Conservation (phyloP, 108 stramenopile species). For the Aurantiochytrium sp. region DNA sequence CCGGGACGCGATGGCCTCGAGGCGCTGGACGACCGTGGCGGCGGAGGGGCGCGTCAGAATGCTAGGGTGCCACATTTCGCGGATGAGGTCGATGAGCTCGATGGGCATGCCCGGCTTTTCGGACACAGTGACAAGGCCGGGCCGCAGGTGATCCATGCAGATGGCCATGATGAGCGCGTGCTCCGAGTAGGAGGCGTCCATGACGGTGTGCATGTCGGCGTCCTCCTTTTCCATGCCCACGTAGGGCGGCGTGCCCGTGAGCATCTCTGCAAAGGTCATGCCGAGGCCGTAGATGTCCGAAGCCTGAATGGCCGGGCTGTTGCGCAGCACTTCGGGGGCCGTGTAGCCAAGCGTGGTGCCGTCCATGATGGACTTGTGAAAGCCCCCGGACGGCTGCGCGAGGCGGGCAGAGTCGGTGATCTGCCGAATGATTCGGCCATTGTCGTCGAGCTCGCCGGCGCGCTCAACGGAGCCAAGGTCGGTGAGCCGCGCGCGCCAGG, state of each 20-base stretch:
- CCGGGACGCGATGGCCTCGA: background rate
- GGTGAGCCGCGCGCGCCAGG: background rate
- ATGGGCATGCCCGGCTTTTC: constrained; percentile 11
- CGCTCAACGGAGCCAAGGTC: background rate
- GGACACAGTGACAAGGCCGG: background rate
- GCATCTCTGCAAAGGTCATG: constrained; percentile 25
- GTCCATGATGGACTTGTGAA: constrained; percentile 13
- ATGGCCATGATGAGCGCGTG: constrained; percentile 22
- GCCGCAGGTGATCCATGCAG: background rate
- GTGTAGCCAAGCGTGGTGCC: constrained; percentile 25
- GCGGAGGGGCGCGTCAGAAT: background rate
- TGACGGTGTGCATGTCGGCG: constrained; percentile 27
- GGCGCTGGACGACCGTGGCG: background rate
- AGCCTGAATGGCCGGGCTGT: constrained; percentile 4
- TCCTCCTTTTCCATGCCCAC: constrained; percentile 29
- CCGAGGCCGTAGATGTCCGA: background rate
- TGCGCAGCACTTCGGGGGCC: constrained; percentile 11
- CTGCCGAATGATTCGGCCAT: background rate
- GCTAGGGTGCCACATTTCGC: constrained; percentile 4
- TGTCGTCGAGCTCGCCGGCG: background rate
- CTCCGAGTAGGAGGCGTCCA: constrained; percentile 22
- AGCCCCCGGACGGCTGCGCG: background rate
- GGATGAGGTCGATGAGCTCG: constrained; percentile 24
- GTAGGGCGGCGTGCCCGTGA: background rate
- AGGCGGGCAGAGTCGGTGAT: background rate